Conservation (phyloP, 2,329 filamentous ascomycete genomes). For the Thelonectria rubi region DNA sequence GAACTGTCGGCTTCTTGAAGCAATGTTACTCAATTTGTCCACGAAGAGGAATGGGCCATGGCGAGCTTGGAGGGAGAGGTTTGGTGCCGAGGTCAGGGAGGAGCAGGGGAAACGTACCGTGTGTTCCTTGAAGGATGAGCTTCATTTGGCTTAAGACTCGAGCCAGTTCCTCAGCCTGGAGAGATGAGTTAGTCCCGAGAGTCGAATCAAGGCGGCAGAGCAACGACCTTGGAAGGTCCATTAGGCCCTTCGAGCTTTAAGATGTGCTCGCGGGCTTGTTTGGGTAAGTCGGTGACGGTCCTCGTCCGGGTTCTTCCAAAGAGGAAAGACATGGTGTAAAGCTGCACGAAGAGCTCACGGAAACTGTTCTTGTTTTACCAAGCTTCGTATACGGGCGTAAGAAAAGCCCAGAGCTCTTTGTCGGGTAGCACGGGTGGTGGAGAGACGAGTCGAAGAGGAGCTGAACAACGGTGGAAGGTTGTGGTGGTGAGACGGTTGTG, state of each 20-base stretch:
- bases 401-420: background rate
- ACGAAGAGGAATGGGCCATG: constrained; percentile 2
- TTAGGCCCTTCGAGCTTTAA: constrained; percentile 61
- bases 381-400: background rate
- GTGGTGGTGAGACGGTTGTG: constrained; percentile 10
- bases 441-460: background rate
- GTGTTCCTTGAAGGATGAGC: constrained; percentile 88
- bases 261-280: constrained; percentile 65
- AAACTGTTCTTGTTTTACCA: background rate
- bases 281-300: constrained; percentile 62
- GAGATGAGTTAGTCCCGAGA: constrained; percentile 8
- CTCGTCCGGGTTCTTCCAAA: constrained; percentile 63
- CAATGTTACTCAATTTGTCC: constrained; percentile 24
- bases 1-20: constrained; percentile 80
- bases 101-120: constrained; percentile 66
- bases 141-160: constrained; percentile 93
- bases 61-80: background rate
- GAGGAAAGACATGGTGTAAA: constrained; percentile 60
- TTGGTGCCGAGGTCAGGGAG: background rate
- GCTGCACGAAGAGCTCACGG: constrained; percentile 1
- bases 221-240: constrained; percentile 57
- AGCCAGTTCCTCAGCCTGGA: constrained; percentile 84
- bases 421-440: constrained; percentile 1
- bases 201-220: background rate
- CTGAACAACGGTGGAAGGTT: background rate